Percentiles rank a stretch among this genome's conserved stretches.
Evolutionary conservation across 2,329 filamentous ascomycete genomes (phyloP).

Genomic region (Plectosphaerella cucumerina): DNA sequence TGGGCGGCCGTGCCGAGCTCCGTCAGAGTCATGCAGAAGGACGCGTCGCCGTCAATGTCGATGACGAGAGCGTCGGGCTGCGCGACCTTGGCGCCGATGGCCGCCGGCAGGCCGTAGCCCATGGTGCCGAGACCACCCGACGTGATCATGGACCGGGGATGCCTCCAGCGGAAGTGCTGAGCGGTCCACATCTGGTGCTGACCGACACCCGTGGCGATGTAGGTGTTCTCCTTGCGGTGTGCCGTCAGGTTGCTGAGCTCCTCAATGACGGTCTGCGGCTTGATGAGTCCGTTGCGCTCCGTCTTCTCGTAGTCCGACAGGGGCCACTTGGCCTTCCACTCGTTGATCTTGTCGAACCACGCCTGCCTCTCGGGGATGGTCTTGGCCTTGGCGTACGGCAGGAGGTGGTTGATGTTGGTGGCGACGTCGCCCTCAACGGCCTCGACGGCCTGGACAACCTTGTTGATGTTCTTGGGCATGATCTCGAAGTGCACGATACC

Average conservation of each 20-base stretch:
- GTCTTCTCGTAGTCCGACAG: constrained; percentile 77
- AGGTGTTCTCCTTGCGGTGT: constrained; percentile 73
- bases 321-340: constrained; percentile 91
- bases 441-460: constrained; percentile 94
- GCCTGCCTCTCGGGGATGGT: constrained; percentile 55
- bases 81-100: constrained; percentile 91
- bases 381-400: constrained; percentile 66
- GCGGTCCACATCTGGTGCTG: constrained; percentile 99
- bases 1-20: constrained; percentile 90
- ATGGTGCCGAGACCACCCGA: constrained; percentile 87
- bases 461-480: constrained; percentile 99
- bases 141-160: constrained; percentile 91
- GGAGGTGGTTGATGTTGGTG: constrained; percentile 68
- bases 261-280: constrained; percentile 90
- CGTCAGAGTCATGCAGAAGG: constrained; percentile 97
- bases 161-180: constrained; percentile 92
- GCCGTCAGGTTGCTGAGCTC: constrained; percentile 82
- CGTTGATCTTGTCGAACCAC: constrained; percentile 87
- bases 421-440: constrained; percentile 91
- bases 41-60: constrained; percentile 97
- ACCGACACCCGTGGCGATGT: constrained; percentile 91
- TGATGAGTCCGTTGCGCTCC: constrained; percentile 71
- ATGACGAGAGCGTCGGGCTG: constrained; percentile 76
- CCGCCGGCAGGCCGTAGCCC: constrained; percentile 91
- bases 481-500: constrained; percentile 98